A percentile compares a stretch with the other conserved stretches of the same genome.
Conservation (phyloP, 495 filamentous ascomycete species). For the Bacidia rubella region DNA sequence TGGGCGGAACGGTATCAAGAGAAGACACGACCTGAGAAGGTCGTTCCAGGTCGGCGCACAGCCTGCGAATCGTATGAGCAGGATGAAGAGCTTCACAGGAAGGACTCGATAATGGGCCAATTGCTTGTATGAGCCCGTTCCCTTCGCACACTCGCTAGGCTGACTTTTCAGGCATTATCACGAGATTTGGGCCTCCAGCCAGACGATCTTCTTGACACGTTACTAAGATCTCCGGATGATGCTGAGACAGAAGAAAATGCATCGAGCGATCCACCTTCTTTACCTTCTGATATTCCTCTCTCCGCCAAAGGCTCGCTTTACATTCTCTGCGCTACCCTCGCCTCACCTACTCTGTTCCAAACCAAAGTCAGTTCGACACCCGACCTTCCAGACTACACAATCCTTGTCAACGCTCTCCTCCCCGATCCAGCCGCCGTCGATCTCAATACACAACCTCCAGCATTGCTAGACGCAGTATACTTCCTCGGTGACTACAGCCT, state of each 20-base stretch:
- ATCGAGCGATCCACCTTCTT: conserved; percentile 6
- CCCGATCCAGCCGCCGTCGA: conserved; percentile 14
- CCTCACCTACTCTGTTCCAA: conserved; percentile 22
- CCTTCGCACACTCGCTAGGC: conserved; percentile 1
- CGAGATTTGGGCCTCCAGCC: conserved; percentile 49
- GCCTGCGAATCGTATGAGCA: conserved; percentile 48
- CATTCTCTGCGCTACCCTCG: conserved; percentile 26
- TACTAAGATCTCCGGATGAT: conserved; percentile 20
- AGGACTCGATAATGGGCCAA: conserved; percentile 63
- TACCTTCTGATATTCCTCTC: conserved; percentile 16
- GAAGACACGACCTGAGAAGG: conserved; percentile 47
- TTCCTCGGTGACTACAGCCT: conserved; percentile 27
- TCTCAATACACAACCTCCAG: conserved; percentile 25
- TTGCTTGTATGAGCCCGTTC: conserved; percentile 44
- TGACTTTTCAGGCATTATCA: conserved; percentile 45
- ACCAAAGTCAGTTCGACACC: not conserved
- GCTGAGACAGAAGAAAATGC: not conserved
- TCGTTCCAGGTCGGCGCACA: conserved; percentile 42
- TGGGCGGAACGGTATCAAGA: conserved; percentile 69
- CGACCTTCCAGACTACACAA: conserved; percentile 28
- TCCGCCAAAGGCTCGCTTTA: conserved; percentile 25
- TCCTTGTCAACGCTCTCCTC: conserved; percentile 24
- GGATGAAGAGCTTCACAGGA: conserved; percentile 41
- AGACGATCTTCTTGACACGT: conserved; percentile 37
- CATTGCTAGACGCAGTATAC: conserved; percentile 34